Evolutionary conservation across 257 asterid genomes (phyloP).

Genomic region (Forsythia viridissima): DNA sequence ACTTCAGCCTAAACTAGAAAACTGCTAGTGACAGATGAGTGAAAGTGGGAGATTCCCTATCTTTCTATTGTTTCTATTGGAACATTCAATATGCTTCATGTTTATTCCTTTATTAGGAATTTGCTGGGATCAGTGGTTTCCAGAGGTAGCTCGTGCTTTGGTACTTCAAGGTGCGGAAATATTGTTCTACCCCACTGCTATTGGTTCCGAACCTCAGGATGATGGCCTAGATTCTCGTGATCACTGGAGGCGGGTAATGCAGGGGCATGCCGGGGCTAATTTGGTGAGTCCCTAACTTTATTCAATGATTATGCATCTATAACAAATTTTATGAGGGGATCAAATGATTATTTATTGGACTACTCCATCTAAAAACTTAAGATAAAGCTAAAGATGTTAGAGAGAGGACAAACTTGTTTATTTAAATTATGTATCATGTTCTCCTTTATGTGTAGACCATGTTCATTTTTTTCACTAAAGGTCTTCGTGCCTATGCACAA

Average conservation of each 20-base stretch:
- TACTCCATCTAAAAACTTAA: neutral
- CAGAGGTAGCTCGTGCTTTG: slow-evolving; percentile 98
- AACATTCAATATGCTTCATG: neutral
- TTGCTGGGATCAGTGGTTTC: slow-evolving; percentile 99
- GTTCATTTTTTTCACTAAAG: neutral
- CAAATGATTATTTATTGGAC: neutral
- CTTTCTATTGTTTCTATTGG: neutral
- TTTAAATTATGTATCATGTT: neutral
- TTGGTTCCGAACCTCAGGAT: slow-evolving; percentile 99
- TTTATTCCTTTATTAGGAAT: slow-evolving; percentile 52
- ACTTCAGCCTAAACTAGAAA: neutral
- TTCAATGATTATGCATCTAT: slow-evolving; percentile 8
- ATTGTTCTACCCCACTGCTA: slow-evolving; percentile 94
- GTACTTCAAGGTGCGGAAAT: slow-evolving; percentile 97
- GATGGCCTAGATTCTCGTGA: slow-evolving; percentile 88
- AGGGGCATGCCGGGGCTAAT: slow-evolving; percentile 98
- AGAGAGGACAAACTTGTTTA: neutral
- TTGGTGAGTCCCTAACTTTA: slow-evolving; percentile 51
- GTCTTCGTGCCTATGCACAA: neutral
- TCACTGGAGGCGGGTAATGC: slow-evolving; percentile 98
- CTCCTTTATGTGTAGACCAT: neutral
- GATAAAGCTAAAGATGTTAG: neutral
- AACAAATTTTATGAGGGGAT: slow-evolving; percentile 3
- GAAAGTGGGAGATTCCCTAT: neutral
- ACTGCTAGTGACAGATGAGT: neutral